Base-by-base conservation (phyloP, 139 green algal species). In the Bryopsis sp. region DNA sequence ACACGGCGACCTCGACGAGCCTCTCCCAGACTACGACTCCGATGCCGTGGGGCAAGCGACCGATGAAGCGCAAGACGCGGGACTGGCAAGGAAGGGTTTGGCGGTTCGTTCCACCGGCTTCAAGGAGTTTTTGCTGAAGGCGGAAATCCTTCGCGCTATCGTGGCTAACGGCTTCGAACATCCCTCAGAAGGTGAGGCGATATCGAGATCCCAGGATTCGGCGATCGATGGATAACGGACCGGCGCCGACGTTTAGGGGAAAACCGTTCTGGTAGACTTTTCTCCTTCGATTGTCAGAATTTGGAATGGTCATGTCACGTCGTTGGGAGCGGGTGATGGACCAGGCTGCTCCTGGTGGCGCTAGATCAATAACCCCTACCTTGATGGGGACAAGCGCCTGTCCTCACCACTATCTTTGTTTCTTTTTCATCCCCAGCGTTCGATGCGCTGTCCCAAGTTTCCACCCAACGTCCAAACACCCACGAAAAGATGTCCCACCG, bases 131-230 rank as follows among this genome's bases (percentile, higher is more conserved):
- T 82, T 98, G 48, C 79, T 99, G 47, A 95, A 96, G 76, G 85
- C 89, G 1, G 91, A 97, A 79, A 79, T 99, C 48, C 75, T 97
- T 48, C 79, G 92, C 34, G 90, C 95, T 29, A 97, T 99, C 68
- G 81, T 90, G 31, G 90, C 97, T 74, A 97, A 91, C 75, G 95
- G 95, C 31, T 99, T 99, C 69, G 95, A 99, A 79, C 95, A 99
- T 79, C 95, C 95, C 1, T 96, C 87, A n/a, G 95, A 99, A 82
- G 94, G 93, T 98, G 63, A 43, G 79, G 43, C 43, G 43, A 11
- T 54, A 19, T 19, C 15, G 43, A n/a, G n/a, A n/a, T n/a, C n/a
- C n/a, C n/a, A n/a, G n/a, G n/a, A n/a, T n/a, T n/a, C n/a, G 3
- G 64, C 22, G 19, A n/a, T n/a, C n/a, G n/a, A n/a, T n/a, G n/a